These are phyloP conservation scores for Xylariomycetidae sp. DNA, from an alignment of 2,329 filamentous ascomycete species.

Conservation along the genomic window DNA sequence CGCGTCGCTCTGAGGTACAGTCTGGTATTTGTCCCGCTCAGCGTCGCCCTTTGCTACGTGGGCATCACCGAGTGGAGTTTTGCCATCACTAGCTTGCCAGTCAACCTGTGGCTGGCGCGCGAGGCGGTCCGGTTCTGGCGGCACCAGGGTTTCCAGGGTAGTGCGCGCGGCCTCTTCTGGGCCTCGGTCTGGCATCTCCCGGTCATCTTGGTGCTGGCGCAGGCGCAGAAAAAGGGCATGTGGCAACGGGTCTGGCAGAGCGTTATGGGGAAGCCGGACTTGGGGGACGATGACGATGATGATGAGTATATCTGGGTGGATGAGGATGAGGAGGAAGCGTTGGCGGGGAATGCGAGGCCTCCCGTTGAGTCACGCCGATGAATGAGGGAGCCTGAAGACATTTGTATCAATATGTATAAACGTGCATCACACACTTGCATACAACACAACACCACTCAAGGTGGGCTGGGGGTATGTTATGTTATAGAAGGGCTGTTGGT, in stretches of 20 bases:
- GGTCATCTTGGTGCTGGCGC: conserved; percentile 78
- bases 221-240: conserved; percentile 89
- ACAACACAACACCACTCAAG: no score
- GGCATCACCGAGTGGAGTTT: conserved; percentile 85
- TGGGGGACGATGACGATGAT: conserved; percentile 56
- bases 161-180: conserved; percentile 85
- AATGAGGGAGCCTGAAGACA: no score
- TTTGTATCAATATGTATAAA: no score
- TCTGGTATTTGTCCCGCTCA: conserved; percentile 79
- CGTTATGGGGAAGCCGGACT: conserved; percentile 51
- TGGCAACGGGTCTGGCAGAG: conserved; percentile 77
- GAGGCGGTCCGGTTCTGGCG: conserved; percentile 80
- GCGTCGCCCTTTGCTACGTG: conserved; percentile 68
- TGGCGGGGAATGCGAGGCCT: no score
- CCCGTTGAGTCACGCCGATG: no score
- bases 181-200: conserved; percentile 96
- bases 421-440: no score
- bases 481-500: no score
- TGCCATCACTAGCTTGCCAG: conserved; percentile 68
- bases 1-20: conserved; percentile 87
- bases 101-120: conserved; percentile 79
- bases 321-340: no score
- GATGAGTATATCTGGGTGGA: conserved; percentile 35
- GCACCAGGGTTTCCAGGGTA: conserved; percentile 69
- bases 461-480: no score